These are phyloP conservation scores for Tuber umbilicatum DNA, from an alignment of 495 filamentous ascomycete genomes.

Conservation along the genomic window DNA sequence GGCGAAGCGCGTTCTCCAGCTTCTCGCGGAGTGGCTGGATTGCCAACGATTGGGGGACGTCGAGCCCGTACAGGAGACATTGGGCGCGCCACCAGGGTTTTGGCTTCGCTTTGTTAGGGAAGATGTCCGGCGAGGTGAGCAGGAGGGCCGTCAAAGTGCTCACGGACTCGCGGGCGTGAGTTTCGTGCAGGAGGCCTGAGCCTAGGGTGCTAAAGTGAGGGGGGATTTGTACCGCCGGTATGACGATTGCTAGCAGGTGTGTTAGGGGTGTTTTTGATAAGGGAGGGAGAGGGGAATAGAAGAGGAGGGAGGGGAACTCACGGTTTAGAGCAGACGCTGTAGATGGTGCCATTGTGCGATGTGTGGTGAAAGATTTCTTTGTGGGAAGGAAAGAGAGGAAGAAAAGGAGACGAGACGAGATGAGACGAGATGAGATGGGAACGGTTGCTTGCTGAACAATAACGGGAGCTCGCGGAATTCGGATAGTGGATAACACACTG, in stretches of 20 bases:
- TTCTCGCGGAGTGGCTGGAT: constrained; percentile 9
- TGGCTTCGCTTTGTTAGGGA: constrained; percentile 20
- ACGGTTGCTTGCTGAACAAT: not conserved
- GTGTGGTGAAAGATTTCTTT: not conserved
- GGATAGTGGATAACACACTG: not conserved
- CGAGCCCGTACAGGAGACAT: constrained; percentile 30
- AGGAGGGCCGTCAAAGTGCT: constrained; percentile 35
- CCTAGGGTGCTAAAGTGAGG: constrained; percentile 31
- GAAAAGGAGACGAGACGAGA: not conserved
- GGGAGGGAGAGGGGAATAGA: not conserved
- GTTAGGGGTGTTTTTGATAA: constrained; percentile 6
- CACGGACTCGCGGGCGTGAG: constrained; percentile 17
- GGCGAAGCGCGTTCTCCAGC: constrained; percentile 11
- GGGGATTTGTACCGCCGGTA: constrained; percentile 10
- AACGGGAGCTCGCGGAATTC: not conserved
- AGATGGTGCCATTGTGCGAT: constrained; percentile 19
- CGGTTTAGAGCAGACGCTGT: constrained; percentile 23
- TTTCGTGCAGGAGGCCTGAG: constrained; percentile 18
- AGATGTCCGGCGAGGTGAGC: constrained; percentile 7
- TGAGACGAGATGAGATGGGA: not conserved
- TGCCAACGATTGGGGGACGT: constrained; percentile 11
- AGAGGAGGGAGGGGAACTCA: not conserved
- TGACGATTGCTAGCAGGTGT: constrained; percentile 27
- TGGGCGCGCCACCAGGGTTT: constrained; percentile 32
- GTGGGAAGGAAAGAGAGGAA: not conserved